Conservation (phyloP, 1,284 basidiomycete genomes). For the Sporisorium sorghi region DNA sequence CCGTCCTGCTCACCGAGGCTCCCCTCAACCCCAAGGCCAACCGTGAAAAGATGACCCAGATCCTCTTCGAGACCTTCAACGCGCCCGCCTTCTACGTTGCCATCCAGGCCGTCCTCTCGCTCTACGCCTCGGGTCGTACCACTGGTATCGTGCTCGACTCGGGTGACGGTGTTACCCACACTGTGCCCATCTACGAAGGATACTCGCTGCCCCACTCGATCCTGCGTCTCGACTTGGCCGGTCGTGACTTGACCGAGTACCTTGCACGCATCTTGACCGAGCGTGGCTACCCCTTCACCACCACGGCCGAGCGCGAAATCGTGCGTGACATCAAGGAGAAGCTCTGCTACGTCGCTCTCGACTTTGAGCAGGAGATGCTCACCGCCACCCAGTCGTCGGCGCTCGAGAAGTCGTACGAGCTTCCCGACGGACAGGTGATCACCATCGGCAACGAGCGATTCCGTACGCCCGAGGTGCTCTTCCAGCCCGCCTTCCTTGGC, state of each 20-base stretch:
- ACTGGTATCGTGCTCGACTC: conserved; percentile 95
- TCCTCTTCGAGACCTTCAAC: conserved; percentile 98
- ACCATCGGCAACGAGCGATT: conserved; percentile 97
- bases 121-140: conserved; percentile 90
- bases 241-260: conserved; percentile 90
- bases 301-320: conserved; percentile 90
- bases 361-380: conserved; percentile 96
- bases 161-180: conserved; percentile 93
- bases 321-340: conserved; percentile 99
- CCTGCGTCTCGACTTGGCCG: conserved; percentile 91
- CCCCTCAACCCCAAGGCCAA: conserved; percentile 93
- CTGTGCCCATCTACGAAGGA: conserved; percentile 93
- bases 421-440: conserved; percentile 96
- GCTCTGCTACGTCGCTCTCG: conserved; percentile 95
- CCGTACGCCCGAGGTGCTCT: conserved; percentile 95
- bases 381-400: conserved; percentile 90
- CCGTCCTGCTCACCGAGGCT: conserved; percentile 92
- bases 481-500: conserved; percentile 94
- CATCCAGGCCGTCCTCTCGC: conserved; percentile 90
- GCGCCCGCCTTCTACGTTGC: conserved; percentile 91
- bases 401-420: conserved; percentile 93
- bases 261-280: conserved; percentile 93
- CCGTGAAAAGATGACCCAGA: conserved; percentile 96
- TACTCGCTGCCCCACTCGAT: conserved; percentile 95
- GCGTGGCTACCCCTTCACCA: conserved; percentile 94